These are phyloP conservation scores for Solanum gandarillasii DNA, from an alignment of 257 asterid genomes.

Conservation along the genomic window DNA sequence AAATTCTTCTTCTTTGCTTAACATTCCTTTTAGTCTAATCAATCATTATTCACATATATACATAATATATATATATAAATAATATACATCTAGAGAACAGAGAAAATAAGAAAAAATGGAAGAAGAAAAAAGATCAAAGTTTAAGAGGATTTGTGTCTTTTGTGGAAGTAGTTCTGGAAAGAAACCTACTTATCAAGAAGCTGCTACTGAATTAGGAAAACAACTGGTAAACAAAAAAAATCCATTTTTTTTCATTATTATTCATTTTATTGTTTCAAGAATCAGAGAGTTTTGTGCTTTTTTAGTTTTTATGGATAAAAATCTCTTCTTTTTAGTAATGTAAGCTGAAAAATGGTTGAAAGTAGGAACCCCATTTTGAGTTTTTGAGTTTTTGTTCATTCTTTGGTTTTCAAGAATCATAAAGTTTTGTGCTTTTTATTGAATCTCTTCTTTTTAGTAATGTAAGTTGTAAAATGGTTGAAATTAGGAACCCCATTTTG, in stretches of 20 bases:
- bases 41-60: not conserved
- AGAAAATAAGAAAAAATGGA: constrained; percentile 24
- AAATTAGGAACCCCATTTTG: not conserved
- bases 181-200: constrained; percentile 67
- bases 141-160: constrained; percentile 68
- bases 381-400: not conserved
- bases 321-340: not conserved
- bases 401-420: not conserved
- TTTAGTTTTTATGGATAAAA: not conserved
- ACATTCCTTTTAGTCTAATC: not conserved
- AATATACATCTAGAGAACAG: not conserved
- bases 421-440: not conserved
- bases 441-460: not conserved
- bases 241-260: too few species aligned
- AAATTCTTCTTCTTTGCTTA: not conserved
- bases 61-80: not conserved
- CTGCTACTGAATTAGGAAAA: constrained; percentile 67
- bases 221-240: constrained; percentile 38
- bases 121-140: constrained; percentile 41
- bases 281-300: not conserved
- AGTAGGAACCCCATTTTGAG: not conserved
- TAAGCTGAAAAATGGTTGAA: not conserved
- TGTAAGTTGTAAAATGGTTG: not conserved
- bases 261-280: not conserved
- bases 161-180: constrained; percentile 85